Base-by-base conservation (phyloP, 345 rosid genomes). In the Excoecaria agallocha region DNA sequence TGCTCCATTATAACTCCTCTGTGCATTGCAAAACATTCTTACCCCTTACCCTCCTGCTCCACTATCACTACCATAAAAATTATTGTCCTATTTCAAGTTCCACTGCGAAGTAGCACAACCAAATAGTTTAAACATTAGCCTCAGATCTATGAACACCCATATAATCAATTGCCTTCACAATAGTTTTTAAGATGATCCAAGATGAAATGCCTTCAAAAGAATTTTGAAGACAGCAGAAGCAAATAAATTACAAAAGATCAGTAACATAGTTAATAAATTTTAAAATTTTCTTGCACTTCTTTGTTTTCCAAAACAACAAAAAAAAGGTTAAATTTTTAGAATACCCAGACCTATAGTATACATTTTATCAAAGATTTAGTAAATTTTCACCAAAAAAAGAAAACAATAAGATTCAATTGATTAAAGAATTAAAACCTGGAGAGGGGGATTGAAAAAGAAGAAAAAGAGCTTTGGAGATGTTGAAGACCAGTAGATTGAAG, bases 401-500 rank as follows among this genome's bases (percentile, higher is more conserved):
- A n/a, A n/a, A n/a, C n/a, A n/a, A n/a, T n/a, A n/a, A n/a, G n/a
- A n/a, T n/a, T n/a, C n/a, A n/a, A n/a, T n/a, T n/a, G n/a, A n/a
- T n/a, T n/a, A n/a, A n/a, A n/a, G n/a, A n/a, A 87, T 11, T 9
- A 55, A 22, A 60, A 78, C 91, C 91, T 87, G 93, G 58, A 85
- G 89, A 22, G 92, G 72, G 75, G 92, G 89, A 35, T 82, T 72
- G 8, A 82, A n/a, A n/a, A 76, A 49, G 79, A 80, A 72, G 81
- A 74, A 51, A 90, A 79, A 70, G 88, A 77, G 12, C 59, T 71
- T 16, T 89, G 93, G 8, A 94, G 89, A 63, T 94, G 93, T 81
- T 91, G 98, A 52, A 94, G 89, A 38, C 98, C 97, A 51, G 89
- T 85, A 5, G 98, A 92, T 76, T 94, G 98, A 68, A 94, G 95